phyloP scores from a whole-genome alignment of 768 basidiomycete genomes.

The Termitomyces sp. region DNA sequence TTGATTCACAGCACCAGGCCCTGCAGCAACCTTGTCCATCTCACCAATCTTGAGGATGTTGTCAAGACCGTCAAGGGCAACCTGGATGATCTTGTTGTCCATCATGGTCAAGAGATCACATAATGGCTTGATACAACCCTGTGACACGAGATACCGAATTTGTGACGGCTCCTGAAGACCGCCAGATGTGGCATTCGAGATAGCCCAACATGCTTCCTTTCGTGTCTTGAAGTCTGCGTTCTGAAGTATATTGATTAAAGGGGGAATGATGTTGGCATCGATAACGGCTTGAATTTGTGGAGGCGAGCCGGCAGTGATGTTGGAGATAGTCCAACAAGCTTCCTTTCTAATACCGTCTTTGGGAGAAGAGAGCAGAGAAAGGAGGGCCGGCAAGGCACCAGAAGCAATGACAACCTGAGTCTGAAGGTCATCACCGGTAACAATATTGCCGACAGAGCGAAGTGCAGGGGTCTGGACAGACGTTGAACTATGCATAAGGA shows the following conservation, averaged over 20 bases:
- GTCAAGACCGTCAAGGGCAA: conserved; percentile 95
- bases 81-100: conserved; percentile 99
- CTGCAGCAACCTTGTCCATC: conserved; percentile 80
- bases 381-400: conserved; percentile 91
- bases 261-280: conserved; percentile 97
- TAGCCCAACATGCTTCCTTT: conserved; percentile 99
- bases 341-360: conserved; percentile 99
- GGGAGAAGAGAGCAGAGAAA: conserved; percentile 88
- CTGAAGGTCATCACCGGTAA: conserved; percentile 98
- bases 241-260: conserved; percentile 95
- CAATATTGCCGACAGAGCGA: conserved; percentile 98
- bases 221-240: conserved; percentile 99
- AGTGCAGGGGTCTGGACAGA: conserved; percentile 98
- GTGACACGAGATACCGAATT: conserved; percentile 95
- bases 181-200: conserved; percentile 98
- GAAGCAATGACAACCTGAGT: conserved; percentile 99
- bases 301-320: conserved; percentile 95
- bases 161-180: conserved; percentile 94
- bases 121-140: conserved; percentile 98
- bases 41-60: conserved; percentile 98
- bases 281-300: conserved; percentile 97
- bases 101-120: conserved; percentile 96
- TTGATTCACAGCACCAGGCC: conserved; percentile 82
- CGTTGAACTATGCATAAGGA: conserved; percentile 91
- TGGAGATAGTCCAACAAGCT: conserved; percentile 99